A percentile compares a stretch with the other conserved stretches of the same genome.
Evolutionary conservation across 768 basidiomycete genomes (phyloP).

Genomic region (Xanthoconium purpureum): DNA sequence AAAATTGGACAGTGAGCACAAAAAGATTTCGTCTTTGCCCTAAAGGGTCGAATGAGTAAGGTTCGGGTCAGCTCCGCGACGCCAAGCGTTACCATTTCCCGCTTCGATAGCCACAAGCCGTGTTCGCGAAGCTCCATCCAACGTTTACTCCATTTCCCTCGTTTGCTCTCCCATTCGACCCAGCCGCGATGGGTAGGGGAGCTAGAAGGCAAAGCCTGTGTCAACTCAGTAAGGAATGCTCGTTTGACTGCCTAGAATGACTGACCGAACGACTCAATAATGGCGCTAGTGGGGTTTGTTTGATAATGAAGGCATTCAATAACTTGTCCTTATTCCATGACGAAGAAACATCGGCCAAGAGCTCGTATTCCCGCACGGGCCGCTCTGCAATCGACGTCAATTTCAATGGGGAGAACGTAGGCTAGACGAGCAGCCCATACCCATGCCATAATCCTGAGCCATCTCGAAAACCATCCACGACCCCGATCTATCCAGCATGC

Average conservation of each 20-base stretch:
- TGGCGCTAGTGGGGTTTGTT: slow-evolving; percentile 62
- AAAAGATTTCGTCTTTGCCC: slow-evolving; percentile 79
- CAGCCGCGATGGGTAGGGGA: slow-evolving; percentile 52
- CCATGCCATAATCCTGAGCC: slow-evolving; percentile 90
- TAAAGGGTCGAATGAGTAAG: slow-evolving; percentile 30
- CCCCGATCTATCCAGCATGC: slow-evolving; percentile 59
- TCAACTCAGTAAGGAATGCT: slow-evolving; percentile 40
- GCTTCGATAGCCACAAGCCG: slow-evolving; percentile 82
- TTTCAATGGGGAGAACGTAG: slow-evolving; percentile 5
- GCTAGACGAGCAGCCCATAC: slow-evolving; percentile 40
- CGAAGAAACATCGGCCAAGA: slow-evolving; percentile 71
- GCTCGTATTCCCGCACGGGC: slow-evolving; percentile 83
- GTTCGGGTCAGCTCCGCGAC: background rate
- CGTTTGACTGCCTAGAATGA: slow-evolving; percentile 30
- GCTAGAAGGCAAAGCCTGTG: slow-evolving; percentile 47
- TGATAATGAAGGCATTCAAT: slow-evolving; percentile 78
- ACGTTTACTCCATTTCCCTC: slow-evolving; percentile 93
- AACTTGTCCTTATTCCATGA: slow-evolving; percentile 87
- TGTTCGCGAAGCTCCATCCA: slow-evolving; percentile 88
- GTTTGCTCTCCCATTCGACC: slow-evolving; percentile 87
- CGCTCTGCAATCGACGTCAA: slow-evolving; percentile 57
- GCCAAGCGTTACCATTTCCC: slow-evolving; percentile 64
- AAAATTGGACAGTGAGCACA: slow-evolving; percentile 87
- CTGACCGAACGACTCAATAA: slow-evolving; percentile 59
- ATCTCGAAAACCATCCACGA: slow-evolving; percentile 92